phyloP scores from a whole-genome alignment of 2,329 filamentous ascomycete species.

The Bertia moriformis region DNA sequence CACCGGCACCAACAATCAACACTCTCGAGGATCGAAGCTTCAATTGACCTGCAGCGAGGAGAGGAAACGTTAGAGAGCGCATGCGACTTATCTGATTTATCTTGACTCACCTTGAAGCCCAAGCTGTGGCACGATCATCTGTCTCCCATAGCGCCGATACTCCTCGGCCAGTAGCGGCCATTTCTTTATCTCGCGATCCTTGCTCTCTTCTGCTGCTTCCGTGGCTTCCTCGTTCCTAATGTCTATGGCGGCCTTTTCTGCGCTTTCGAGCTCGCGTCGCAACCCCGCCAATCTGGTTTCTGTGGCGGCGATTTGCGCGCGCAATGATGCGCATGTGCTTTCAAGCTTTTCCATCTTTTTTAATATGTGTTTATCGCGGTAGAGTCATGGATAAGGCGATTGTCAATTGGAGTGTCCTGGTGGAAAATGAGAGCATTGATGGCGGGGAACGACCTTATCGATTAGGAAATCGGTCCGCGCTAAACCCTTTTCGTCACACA shows the following conservation, averaged over 20 bases:
- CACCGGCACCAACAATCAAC: conserved; percentile 74
- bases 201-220: conserved; percentile 3
- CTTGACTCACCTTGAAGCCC: conserved; percentile 50
- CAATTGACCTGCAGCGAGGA: conserved; percentile 48
- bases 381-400: too few species aligned
- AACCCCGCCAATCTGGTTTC: neutral
- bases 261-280: neutral
- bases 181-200: conserved; percentile 15
- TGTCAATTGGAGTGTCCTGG: too few species aligned
- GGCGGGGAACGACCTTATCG: too few species aligned
- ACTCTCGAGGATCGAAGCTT: conserved; percentile 56
- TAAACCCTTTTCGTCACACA: too few species aligned
- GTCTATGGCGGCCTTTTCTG: conserved; percentile 7
- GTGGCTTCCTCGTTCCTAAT: conserved; percentile 15
- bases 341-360: neutral
- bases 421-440: too few species aligned
- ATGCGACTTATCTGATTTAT: neutral
- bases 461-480: too few species aligned
- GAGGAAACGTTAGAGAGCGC: neutral
- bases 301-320: conserved; percentile 1
- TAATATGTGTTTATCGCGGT: too few species aligned
- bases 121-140: conserved; percentile 75
- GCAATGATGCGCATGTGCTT: neutral
- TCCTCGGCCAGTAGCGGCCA: conserved; percentile 63
- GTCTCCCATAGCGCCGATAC: conserved; percentile 75